Conservation (phyloP, 177 flowering plant genomes). For the Vitis hybrid region DNA sequence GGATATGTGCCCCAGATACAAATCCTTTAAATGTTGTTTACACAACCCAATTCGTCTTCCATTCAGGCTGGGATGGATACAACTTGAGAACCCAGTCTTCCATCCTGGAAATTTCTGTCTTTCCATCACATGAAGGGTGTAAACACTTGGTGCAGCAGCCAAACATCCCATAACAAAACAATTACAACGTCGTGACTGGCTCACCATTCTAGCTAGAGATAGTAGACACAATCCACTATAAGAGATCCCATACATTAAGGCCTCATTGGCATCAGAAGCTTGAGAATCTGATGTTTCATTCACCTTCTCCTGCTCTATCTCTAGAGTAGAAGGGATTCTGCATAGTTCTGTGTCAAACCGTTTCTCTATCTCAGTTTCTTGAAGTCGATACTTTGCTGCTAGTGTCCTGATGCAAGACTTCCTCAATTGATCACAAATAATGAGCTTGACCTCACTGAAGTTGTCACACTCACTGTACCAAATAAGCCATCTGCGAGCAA, state of each 20-base stretch:
- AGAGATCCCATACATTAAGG: slow-evolving; percentile 59
- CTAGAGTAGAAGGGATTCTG: slow-evolving; percentile 54
- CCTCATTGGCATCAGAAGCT: slow-evolving; percentile 44
- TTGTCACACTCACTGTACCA: slow-evolving; percentile 66
- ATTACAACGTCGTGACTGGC: slow-evolving; percentile 57
- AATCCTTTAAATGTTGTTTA: slow-evolving; percentile 72
- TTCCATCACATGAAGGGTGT: slow-evolving; percentile 78
- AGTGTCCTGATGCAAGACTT: slow-evolving; percentile 86
- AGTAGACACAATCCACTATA: slow-evolving; percentile 71
- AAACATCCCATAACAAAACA: slow-evolving; percentile 78
- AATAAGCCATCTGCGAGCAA: slow-evolving; percentile 68
- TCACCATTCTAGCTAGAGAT: slow-evolving; percentile 67
- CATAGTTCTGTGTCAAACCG: slow-evolving; percentile 61
- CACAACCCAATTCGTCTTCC: slow-evolving; percentile 74
- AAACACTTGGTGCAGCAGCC: slow-evolving; percentile 63
- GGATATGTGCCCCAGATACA: slow-evolving; percentile 79
- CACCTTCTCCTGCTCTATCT: slow-evolving; percentile 46
- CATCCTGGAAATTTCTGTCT: slow-evolving; percentile 83
- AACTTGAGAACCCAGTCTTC: slow-evolving; percentile 81
- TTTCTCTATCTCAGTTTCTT: slow-evolving; percentile 68
- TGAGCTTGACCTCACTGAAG: slow-evolving; percentile 52
- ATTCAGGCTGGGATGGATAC: slow-evolving; percentile 82
- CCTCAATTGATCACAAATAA: slow-evolving; percentile 57
- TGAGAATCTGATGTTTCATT: slow-evolving; percentile 27
- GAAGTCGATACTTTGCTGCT: slow-evolving; percentile 72